A percentile compares a stretch with the other conserved stretches of the same genome.
Evolutionary conservation across 495 filamentous ascomycete species (phyloP).

Genomic region (Echria macrotheca): DNA sequence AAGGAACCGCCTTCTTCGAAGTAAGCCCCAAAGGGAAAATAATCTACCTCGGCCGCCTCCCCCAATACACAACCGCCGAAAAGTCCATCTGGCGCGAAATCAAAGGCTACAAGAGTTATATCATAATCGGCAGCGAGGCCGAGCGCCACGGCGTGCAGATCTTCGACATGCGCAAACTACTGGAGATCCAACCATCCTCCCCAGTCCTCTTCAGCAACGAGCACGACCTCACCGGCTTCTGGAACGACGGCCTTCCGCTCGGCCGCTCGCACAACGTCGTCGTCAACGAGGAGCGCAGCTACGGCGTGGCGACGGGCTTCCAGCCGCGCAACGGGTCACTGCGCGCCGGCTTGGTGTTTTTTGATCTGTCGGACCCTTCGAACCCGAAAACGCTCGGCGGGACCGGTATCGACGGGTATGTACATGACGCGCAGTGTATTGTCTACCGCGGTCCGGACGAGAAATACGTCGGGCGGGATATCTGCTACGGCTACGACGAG

Average conservation of each 20-base stretch:
- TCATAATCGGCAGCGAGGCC: constrained; percentile 46
- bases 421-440: constrained; percentile 54
- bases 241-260: constrained; percentile 24
- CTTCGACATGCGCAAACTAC: constrained; percentile 43
- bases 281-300: constrained; percentile 39
- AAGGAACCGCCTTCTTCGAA: constrained; percentile 55
- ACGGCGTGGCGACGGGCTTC: constrained; percentile 41
- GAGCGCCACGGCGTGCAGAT: constrained; percentile 44
- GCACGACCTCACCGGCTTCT: constrained; percentile 31
- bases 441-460: constrained; percentile 49
- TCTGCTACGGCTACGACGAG: constrained; percentile 54
- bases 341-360: constrained; percentile 43
- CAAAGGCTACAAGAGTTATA: constrained; percentile 38
- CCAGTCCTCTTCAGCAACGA: constrained; percentile 28
- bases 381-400: constrained; percentile 47
- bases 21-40: constrained; percentile 45
- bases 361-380: constrained; percentile 41
- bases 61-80: constrained; percentile 37
- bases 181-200: constrained; percentile 15
- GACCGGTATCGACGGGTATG: constrained; percentile 45
- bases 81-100: constrained; percentile 48
- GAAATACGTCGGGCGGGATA: constrained; percentile 44
- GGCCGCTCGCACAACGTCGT: constrained; percentile 47
- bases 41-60: constrained; percentile 51
- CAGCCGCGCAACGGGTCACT: constrained; percentile 34